A percentile compares a stretch with the other conserved stretches of the same genome.
Evolutionary conservation across 2,329 filamentous ascomycete species (phyloP).

Genomic region (Monosporascus sp.): DNA sequence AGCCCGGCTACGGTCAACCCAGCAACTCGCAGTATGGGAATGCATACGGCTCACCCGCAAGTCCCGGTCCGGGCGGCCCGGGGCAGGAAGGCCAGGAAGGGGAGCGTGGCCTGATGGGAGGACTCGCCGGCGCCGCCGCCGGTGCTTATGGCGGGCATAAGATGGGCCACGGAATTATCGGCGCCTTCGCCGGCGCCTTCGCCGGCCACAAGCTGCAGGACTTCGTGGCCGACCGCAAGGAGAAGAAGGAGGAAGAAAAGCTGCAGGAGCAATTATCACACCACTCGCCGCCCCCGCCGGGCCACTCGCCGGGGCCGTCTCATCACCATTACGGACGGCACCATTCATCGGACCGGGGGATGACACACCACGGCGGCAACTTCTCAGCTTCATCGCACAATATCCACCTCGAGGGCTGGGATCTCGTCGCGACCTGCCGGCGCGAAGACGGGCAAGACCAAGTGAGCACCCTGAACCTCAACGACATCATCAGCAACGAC

Average conservation of each 20-base stretch:
- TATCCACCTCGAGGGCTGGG: conserved; percentile 30
- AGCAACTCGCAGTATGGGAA: conserved; percentile 6
- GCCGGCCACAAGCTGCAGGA: conserved; percentile 38
- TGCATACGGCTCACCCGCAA: conserved; percentile 1
- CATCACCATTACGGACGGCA: conserved; percentile 6
- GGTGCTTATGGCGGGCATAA: conserved; percentile 36
- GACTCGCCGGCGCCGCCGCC: conserved; percentile 34
- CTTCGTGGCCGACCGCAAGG: conserved; percentile 32
- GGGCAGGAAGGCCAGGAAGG: conserved; percentile 18
- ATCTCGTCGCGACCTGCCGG: conserved; percentile 29
- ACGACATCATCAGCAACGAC: conserved; percentile 31
- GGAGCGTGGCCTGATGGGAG: conserved; percentile 37
- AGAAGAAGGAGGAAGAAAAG: conserved; percentile 28
- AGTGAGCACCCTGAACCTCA: conserved; percentile 30
- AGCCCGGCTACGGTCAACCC: conserved; percentile 3
- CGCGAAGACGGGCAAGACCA: conserved; percentile 28
- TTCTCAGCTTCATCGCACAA: conserved; percentile 31
- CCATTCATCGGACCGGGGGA: conserved; percentile 4
- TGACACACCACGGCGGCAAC: conserved; percentile 24
- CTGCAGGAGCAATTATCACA: conserved; percentile 14
- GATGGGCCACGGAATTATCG: conserved; percentile 34
- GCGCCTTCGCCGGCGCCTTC: conserved; percentile 35
- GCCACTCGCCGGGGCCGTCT: conserved; percentile 5
- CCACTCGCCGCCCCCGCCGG: neutral
- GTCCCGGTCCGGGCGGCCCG: conserved; percentile 15